phyloP scores from a whole-genome alignment of 208 protist genomes.

The Angomonas ambiguus region DNA sequence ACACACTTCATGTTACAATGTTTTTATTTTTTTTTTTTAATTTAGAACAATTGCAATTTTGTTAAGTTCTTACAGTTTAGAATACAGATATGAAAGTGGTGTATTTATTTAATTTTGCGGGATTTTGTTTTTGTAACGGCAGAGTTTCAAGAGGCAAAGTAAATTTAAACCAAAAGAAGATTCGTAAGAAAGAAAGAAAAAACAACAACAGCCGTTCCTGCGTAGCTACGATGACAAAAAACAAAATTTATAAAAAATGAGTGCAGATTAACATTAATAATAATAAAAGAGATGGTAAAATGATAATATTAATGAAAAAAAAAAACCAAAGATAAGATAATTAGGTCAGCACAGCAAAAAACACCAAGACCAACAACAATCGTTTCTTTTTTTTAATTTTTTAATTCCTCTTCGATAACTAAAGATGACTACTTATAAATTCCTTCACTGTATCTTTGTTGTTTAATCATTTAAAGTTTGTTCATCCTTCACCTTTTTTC shows the following conservation, averaged over 20 bases:
- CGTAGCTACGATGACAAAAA: no score
- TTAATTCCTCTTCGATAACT: no score
- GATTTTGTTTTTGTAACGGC: background rate
- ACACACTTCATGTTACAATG: no score
- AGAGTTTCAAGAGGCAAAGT: background rate
- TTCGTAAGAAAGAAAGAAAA: no score
- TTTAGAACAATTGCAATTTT: background rate
- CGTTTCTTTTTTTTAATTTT: background rate
- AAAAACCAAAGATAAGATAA: background rate
- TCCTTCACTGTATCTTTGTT: no score
- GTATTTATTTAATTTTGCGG: background rate
- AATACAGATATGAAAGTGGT: slow-evolving; percentile 3
- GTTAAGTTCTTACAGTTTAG: background rate
- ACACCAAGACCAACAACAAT: slow-evolving; percentile 2
- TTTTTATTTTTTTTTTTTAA: background rate
- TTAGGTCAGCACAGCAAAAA: background rate
- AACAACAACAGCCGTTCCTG: no score
- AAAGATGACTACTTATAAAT: no score
- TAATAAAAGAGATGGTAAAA: background rate
- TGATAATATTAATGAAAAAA: background rate
- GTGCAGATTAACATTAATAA: slow-evolving; percentile 6
- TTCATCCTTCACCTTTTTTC: no score
- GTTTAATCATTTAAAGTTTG: no score
- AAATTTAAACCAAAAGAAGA: background rate
- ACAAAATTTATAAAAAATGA: no score